These are phyloP conservation scores for Viola odorata DNA, from an alignment of 345 rosid genomes.

Conservation along the genomic window DNA sequence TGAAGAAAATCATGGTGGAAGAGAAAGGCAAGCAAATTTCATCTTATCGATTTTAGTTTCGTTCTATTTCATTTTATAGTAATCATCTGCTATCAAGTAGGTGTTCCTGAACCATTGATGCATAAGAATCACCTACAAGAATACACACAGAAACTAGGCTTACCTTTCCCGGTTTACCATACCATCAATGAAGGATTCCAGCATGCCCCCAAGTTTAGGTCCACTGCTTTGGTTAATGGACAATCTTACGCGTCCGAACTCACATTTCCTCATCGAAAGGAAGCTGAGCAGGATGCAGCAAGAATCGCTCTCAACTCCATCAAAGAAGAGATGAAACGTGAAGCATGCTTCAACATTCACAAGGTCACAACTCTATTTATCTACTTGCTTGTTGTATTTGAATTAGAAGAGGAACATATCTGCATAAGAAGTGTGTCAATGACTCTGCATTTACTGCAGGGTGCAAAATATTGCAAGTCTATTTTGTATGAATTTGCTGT, in stretches of 20 bases:
- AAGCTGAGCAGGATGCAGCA: constrained; percentile 28
- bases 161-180: constrained; percentile 13
- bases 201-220: constrained; percentile 26
- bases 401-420: no score
- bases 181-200: constrained; percentile 22
- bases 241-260: background rate
- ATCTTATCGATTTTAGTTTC: no score
- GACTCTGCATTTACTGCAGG: constrained; percentile 4
- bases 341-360: background rate
- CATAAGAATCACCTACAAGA: constrained; percentile 16
- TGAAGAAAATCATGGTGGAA: no score
- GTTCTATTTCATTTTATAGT: no score
- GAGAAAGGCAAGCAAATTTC: no score
- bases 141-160: constrained; percentile 5
- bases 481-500: constrained; percentile 23
- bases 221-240: constrained; percentile 13
- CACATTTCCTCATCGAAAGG: constrained; percentile 12
- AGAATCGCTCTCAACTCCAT: constrained; percentile 18
- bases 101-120: background rate
- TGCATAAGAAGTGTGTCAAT: no score
- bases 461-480: constrained; percentile 20
- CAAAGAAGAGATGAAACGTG: background rate
- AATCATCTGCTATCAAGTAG: no score
- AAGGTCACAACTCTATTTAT: background rate
- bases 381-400: background rate